phyloP scores from a whole-genome alignment of 2,329 filamentous ascomycete genomes.

The Huntiella omanensis region DNA sequence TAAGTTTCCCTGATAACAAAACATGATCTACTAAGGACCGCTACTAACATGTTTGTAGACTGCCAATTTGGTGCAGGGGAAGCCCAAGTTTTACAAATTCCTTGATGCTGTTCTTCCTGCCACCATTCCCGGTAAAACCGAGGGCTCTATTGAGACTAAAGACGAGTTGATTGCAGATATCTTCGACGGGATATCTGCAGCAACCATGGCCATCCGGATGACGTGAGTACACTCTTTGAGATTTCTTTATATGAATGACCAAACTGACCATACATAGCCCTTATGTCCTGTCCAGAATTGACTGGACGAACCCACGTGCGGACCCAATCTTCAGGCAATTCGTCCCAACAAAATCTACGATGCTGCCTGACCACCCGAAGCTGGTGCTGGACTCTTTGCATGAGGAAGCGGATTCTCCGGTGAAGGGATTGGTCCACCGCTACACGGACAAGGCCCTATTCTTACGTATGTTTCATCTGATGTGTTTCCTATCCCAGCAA shows the following conservation, averaged over 20 bases:
- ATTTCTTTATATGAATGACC: background rate
- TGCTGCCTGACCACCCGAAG: constrained; percentile 34
- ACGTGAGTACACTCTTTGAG: constrained; percentile 21
- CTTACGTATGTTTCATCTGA: constrained; percentile 26
- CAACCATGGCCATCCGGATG: constrained; percentile 41
- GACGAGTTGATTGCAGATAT: constrained; percentile 37
- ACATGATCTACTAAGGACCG: too few relatives aligned
- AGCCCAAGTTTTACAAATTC: constrained; percentile 28
- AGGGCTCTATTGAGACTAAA: constrained; percentile 14
- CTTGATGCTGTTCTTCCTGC: constrained; percentile 31
- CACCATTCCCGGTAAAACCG: constrained; percentile 23
- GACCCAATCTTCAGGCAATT: constrained; percentile 44
- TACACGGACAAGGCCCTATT: constrained; percentile 46
- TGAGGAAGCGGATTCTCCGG: constrained; percentile 35
- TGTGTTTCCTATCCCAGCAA: background rate
- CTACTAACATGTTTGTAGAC: constrained; percentile 17
- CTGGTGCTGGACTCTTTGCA: constrained; percentile 38
- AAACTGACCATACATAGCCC: constrained; percentile 21
- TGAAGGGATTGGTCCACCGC: constrained; percentile 40
- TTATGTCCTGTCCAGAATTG: constrained; percentile 36
- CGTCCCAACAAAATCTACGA: constrained; percentile 33
- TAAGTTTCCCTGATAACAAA: constrained; percentile 18
- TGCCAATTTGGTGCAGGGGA: constrained; percentile 30
- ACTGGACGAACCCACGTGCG: constrained; percentile 39
- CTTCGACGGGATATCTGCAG: constrained; percentile 28